These are phyloP conservation scores for Salix dunnii DNA, from an alignment of 345 rosid species.

Conservation along the genomic window DNA sequence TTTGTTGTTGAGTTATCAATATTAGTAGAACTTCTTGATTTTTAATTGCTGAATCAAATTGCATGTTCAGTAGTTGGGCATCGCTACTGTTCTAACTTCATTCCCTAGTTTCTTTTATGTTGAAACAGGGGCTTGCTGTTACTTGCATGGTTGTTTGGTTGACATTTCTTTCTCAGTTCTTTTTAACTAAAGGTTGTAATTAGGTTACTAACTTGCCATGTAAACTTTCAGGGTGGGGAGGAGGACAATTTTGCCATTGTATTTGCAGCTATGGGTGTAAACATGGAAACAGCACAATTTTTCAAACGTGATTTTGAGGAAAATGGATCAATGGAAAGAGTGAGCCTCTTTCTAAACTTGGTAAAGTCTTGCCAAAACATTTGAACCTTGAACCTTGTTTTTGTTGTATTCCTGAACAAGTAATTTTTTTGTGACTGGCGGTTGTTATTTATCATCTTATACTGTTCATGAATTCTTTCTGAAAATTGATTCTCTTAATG, in stretches of 20 bases:
- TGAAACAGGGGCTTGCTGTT: not conserved
- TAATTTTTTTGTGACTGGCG: not conserved
- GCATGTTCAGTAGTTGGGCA: not conserved
- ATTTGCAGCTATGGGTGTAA: slow-evolving; percentile 99
- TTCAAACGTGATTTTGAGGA: slow-evolving; percentile 98
- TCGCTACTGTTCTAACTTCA: not conserved
- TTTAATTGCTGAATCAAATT: not conserved
- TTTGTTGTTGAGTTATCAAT: not conserved
- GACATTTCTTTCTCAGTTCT: not conserved
- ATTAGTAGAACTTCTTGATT: not conserved
- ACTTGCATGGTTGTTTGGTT: slow-evolving; percentile 3
- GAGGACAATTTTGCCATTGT: slow-evolving; percentile 98
- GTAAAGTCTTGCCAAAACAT: slow-evolving; percentile 27
- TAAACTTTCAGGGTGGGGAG: slow-evolving; percentile 56
- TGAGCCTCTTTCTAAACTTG: slow-evolving; percentile 86
- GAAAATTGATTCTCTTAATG: slow-evolving; percentile 4
- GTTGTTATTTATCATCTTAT: not conserved
- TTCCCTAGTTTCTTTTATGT: not conserved
- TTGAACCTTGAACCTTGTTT: not conserved
- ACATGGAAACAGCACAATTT: slow-evolving; percentile 98
- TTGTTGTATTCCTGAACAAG: not conserved
- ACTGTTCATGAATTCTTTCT: not conserved
- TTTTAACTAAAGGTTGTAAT: not conserved
- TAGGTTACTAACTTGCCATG: not conserved
- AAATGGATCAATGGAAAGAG: slow-evolving; percentile 98